Evolutionary conservation across 352 stramenopile species (phyloP), one percentile per base, ranked within the genome.

Genomic region (Globisporangium echinulatum): DNA sequence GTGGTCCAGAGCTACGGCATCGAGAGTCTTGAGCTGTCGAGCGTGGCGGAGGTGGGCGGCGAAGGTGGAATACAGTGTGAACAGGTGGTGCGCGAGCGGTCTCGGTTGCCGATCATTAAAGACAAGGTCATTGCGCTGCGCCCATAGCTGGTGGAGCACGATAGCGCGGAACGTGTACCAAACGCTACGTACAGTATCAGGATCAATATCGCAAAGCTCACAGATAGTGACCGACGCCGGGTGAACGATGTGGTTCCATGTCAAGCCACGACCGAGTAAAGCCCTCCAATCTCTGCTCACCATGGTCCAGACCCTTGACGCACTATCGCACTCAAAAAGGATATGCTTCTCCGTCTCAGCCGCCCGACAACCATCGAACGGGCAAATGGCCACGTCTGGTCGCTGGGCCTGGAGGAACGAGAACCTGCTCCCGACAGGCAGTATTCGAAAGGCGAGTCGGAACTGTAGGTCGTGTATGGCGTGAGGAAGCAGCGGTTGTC

Each of bases 11-110:
- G 42, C 39, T 4, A 17, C 15, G 13, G 37, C 17, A 40, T 58
- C 33, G n/a, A 40, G 14, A 39, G 2, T 58, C 11, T n/a, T n/a
- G 39, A 40, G n/a, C 40, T 8, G 53, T 17, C 53, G 5, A 15
- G 50, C 42, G 19, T 50, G 17, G 11, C 40, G 40, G 14, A 58
- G 39, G n/a, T 58, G 39, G 15, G 39, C 53, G 40, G 53, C 39
- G 9, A 58, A 58, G 9, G 52, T 49, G 3, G 52, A 39, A 37
- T 49, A 49, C 10, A 57, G 38, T 39, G 49, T 57, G 52, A 49
- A n/a, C 52, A 57, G 37, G 39, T 5, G 3, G 11, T 49, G 39
- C 36, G 39, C 39, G 15, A 49, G 13, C 5, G 52, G 52, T 38
- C 7, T 10, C n/a, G 52, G 39, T 3, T n/a, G 38, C 7, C 39